Evolutionary conservation across 441 rosid genomes (phyloP).

Genomic region (Erysimum cheiri): DNA sequence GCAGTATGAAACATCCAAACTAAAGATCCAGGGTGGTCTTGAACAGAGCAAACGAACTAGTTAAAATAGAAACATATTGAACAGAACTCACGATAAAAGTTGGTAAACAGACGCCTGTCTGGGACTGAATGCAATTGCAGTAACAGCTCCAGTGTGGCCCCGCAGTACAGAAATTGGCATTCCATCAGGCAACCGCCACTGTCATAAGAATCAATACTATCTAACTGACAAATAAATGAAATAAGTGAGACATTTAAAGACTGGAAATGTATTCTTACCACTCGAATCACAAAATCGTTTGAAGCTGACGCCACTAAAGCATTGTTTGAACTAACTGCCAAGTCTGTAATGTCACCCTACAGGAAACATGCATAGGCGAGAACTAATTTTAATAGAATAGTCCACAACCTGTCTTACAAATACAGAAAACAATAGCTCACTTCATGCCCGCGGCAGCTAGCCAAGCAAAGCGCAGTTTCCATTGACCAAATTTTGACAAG

Average conservation of each 20-base stretch:
- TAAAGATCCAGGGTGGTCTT: conserved; percentile 27
- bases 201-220: conserved; percentile 45
- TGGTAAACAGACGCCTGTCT: conserved; percentile 67
- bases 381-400: conserved; percentile 34
- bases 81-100: conserved; percentile 74
- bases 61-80: conserved; percentile 37
- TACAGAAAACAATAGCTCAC: conserved; percentile 52
- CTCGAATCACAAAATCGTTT: conserved; percentile 82
- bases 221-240: conserved; percentile 32
- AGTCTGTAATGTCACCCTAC: conserved; percentile 87
- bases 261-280: conserved; percentile 57
- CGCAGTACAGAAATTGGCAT: conserved; percentile 76
- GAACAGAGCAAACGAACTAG: conserved; percentile 16
- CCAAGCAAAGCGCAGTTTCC: conserved; percentile 91
- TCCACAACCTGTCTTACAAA: conserved; percentile 32
- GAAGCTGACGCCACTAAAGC: conserved; percentile 84
- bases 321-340: conserved; percentile 85
- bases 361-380: conserved; percentile 39
- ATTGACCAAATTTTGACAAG: conserved; percentile 90
- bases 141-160: conserved; percentile 84
- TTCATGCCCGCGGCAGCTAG: conserved; percentile 92
- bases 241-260: conserved; percentile 18
- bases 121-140: conserved; percentile 93
- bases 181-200: conserved; percentile 94
- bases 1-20: conserved; percentile 32